Conservation (phyloP, 306 rosid genomes). For the Spatholobus suberectus region DNA sequence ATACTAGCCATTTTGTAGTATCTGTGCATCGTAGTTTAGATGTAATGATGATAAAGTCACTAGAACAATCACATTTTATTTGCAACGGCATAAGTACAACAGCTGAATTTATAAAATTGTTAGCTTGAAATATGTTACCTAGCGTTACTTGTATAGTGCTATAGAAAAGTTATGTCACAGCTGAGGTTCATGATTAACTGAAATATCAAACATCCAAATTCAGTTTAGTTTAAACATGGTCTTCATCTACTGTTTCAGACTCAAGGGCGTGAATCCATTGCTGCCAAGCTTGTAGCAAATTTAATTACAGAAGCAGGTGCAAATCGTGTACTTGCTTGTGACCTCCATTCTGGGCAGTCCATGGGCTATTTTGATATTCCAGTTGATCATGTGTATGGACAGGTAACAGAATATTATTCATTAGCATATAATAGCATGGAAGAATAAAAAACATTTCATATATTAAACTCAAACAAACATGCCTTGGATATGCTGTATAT, state of each 20-base stretch:
- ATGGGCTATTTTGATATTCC: slow-evolving; percentile 99
- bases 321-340: slow-evolving; percentile 98
- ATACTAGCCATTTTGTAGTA: neutral
- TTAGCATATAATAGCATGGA: slow-evolving; percentile 14
- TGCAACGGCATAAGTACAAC: slow-evolving; percentile 1
- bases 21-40: slow-evolving; percentile 11
- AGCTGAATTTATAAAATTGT: neutral
- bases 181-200: slow-evolving; percentile 14
- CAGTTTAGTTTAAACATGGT: slow-evolving; percentile 21
- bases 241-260: slow-evolving; percentile 59
- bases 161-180: neutral
- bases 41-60: slow-evolving; percentile 2
- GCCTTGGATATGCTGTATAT: neutral
- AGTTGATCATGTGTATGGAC: slow-evolving; percentile 98
- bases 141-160: slow-evolving; percentile 18
- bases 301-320: slow-evolving; percentile 99
- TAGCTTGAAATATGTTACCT: slow-evolving; percentile 6
- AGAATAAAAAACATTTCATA: slow-evolving; percentile 20
- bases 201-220: slow-evolving; percentile 12
- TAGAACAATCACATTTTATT: slow-evolving; percentile 3
- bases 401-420: slow-evolving; percentile 60
- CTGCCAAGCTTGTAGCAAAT: slow-evolving; percentile 99
- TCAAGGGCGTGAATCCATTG: slow-evolving; percentile 99
- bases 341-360: slow-evolving; percentile 98
- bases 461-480: slow-evolving; percentile 8